phyloP scores from a whole-genome alignment of 352 stramenopile species.

The Phytophthora foliorum region DNA sequence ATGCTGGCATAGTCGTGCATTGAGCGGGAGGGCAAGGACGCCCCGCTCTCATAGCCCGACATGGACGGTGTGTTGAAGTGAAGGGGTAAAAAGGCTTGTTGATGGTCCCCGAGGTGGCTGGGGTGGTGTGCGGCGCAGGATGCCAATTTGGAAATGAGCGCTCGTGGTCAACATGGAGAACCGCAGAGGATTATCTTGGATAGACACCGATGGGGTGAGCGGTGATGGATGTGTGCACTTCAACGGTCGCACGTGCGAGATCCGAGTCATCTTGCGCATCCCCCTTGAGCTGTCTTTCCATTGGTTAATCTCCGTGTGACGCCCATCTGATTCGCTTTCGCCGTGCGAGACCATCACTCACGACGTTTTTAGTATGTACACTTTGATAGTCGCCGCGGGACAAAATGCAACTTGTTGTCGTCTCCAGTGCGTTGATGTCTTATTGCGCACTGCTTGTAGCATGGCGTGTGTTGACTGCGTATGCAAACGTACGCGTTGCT shows the following conservation, averaged over 20 bases:
- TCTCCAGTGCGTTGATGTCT: too few species aligned
- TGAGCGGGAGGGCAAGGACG: constrained; percentile 43
- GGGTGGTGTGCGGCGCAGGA: constrained; percentile 25
- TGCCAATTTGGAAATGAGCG: constrained; percentile 41
- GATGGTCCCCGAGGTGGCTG: neutral
- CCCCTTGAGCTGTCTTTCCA: neutral
- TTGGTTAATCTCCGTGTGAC: constrained; percentile 40
- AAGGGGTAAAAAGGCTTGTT: neutral
- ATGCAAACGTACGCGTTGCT: neutral
- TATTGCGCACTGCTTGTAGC: neutral
- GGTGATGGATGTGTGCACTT: constrained; percentile 40
- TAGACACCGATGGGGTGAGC: constrained; percentile 7
- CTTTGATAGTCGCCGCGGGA: neutral
- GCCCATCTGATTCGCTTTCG: constrained; percentile 39
- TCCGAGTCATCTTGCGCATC: constrained; percentile 1
- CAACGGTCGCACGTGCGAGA: constrained; percentile 35
- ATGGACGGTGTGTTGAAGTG: constrained; percentile 21
- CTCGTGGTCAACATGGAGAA: constrained; percentile 12
- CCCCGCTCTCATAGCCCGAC: constrained; percentile 46
- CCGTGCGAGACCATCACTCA: constrained; percentile 35
- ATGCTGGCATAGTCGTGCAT: constrained; percentile 35
- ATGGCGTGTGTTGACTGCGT: neutral
- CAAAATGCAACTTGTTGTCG: neutral
- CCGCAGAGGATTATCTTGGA: neutral
- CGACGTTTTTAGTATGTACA: neutral